Evolutionary conservation across 2,329 filamentous ascomycete species (phyloP).

Genomic region (Penicillium concentricum): DNA sequence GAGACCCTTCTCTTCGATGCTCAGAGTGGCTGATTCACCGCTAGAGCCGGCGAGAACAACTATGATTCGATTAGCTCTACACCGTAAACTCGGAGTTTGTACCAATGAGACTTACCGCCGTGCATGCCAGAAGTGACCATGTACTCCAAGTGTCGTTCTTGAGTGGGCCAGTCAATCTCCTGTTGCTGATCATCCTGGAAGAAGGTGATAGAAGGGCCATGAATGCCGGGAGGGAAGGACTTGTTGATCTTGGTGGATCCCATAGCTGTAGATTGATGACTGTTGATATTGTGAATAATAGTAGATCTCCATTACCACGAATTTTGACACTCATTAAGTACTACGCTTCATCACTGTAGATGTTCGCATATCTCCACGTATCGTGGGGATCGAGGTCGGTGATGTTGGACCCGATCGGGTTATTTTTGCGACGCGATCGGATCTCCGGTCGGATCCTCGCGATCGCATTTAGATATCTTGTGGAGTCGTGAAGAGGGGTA

Average conservation of each 20-base stretch:
- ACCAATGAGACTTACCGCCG: background rate
- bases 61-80: conserved; percentile 51
- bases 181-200: conserved; percentile 51
- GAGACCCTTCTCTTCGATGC: conserved; percentile 39
- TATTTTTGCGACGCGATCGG: background rate
- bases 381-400: background rate
- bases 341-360: background rate
- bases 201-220: conserved; percentile 58
- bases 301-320: background rate
- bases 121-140: conserved; percentile 36
- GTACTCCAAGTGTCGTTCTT: conserved; percentile 55
- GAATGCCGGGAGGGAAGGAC: conserved; percentile 44
- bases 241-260: background rate
- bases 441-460: background rate
- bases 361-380: background rate
- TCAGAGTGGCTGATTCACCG: conserved; percentile 46
- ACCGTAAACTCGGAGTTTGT: background rate
- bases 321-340: background rate
- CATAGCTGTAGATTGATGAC: background rate
- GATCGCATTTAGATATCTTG: background rate
- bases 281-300: background rate
- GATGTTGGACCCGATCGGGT: background rate
- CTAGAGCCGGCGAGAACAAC: conserved; percentile 47
- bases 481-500: background rate
- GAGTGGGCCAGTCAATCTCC: conserved; percentile 57